Percentiles rank a stretch among this genome's conserved stretches.
These are phyloP conservation scores for Scutellaria barbata DNA, from an alignment of 257 asterid species.

Conservation along the genomic window DNA sequence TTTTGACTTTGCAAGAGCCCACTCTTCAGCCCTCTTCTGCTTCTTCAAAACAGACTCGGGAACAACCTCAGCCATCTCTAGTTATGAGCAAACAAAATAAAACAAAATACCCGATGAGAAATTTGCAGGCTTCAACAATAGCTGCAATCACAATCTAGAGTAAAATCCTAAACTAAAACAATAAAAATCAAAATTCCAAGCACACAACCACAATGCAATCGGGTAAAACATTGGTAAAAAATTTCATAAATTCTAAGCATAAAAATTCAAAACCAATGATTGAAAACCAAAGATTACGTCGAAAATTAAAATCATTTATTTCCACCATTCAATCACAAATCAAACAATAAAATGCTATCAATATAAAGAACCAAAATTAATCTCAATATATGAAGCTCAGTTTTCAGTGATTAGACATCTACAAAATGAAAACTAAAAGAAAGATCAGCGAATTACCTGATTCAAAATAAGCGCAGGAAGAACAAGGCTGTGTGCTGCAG, in stretches of 20 bases:
- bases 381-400: not conserved
- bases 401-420: not conserved
- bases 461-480: slow-evolving; percentile 10
- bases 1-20: slow-evolving; percentile 61
- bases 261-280: too few species aligned
- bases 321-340: not conserved
- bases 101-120: not conserved
- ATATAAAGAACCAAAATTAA: not conserved
- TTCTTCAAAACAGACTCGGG: slow-evolving; percentile 77
- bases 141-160: not conserved
- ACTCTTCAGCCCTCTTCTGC: slow-evolving; percentile 70
- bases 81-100: not conserved
- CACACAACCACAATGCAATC: not conserved
- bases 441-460: slow-evolving; percentile 13
- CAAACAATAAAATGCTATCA: not conserved
- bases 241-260: not conserved
- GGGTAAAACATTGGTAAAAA: not conserved
- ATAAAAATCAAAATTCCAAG: not conserved
- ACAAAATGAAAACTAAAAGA: not conserved
- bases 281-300: not conserved
- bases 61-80: slow-evolving; percentile 50
- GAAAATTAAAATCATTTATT: not conserved
- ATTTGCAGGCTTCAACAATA: not conserved
- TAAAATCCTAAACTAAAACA: not conserved
- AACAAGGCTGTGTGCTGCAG: slow-evolving; percentile 10